Base-by-base conservation (phyloP, 257 asterid genomes). In the Ajuga chamaepitys region DNA sequence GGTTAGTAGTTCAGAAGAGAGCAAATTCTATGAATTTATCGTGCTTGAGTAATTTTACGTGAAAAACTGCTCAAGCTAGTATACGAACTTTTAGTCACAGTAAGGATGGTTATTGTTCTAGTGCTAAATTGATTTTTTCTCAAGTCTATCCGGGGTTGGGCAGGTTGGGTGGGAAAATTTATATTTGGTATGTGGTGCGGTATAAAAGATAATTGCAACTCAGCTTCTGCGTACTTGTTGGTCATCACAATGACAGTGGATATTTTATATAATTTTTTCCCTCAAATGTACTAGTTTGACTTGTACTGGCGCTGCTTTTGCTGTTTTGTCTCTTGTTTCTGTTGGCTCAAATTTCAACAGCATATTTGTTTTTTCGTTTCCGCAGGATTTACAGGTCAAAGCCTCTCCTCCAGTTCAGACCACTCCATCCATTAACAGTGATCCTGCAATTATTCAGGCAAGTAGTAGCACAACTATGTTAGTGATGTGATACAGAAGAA, bases 381-480 rank as follows among this genome's bases (percentile, higher is more conserved):
- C 70, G 17, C 95, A 92, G 98, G 98, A 92, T 78, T 81, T 92
- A 42, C 97, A 92, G 62, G 98, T 92, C 35, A 92, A 89, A 81
- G 81, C 95, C 66, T 87, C 98, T 28, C 95, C 97, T n/a, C 89
- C 95, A 67, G 85, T 83, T 51, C 97, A 83, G 64, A 58, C 58
- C 17, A 13, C 80, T 1, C 83, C 83, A 3, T 68, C 89, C 40
- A 81, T 89, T 50, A 80, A 87, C 80, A 87, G 75, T 32, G 99
- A 93, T 70, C 99, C 99, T 13, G 99, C 99, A 63, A 93, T 93
- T 64, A 89, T 93, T 76, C 95, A 89, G 89, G 97, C 75, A 78
- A 70, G 84, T 64, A 57, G 52, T 28, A 38, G 14, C n/a, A 20
- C 24, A 34, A 41, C 37, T 35, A 4, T 16, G 7, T 32, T 72